phyloP scores from a whole-genome alignment of 352 stramenopile species.

The Lagenidium giganteum region DNA sequence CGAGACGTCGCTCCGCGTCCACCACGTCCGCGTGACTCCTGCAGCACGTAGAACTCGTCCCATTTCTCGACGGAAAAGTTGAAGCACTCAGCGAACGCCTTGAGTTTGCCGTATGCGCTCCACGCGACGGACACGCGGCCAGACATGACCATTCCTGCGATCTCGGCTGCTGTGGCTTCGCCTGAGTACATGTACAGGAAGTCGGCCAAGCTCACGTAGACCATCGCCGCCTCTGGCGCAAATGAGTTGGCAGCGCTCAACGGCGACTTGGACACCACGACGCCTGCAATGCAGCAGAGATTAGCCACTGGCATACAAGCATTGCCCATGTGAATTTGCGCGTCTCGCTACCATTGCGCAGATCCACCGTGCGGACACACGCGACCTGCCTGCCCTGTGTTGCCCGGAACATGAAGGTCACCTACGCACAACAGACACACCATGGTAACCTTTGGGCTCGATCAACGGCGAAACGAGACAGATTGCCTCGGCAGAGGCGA shows the following conservation, averaged over 20 bases:
- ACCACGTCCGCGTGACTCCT: conserved; percentile 19
- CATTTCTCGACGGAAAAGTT: conserved; percentile 82
- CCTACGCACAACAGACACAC: no score
- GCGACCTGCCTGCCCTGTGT: conserved; percentile 36
- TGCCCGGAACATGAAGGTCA: conserved; percentile 77
- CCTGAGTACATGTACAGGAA: conserved; percentile 88
- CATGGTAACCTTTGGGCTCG: neutral
- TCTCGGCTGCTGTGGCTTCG: conserved; percentile 67
- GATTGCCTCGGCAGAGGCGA: conserved; percentile 11
- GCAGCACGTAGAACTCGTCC: conserved; percentile 66
- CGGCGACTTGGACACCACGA: conserved; percentile 47
- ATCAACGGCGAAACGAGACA: neutral
- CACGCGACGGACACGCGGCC: conserved; percentile 80
- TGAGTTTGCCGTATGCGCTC: conserved; percentile 77
- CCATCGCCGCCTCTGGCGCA: conserved; percentile 50
- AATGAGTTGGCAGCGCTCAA: conserved; percentile 48
- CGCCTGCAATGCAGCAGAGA: conserved; percentile 21
- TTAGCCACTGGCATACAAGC: neutral
- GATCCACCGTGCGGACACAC: conserved; percentile 76
- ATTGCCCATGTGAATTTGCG: neutral
- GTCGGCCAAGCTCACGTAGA: conserved; percentile 70
- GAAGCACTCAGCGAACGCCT: conserved; percentile 81
- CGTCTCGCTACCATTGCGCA: conserved; percentile 39
- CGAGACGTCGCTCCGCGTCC: conserved; percentile 13
- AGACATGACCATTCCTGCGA: conserved; percentile 81